Evolutionary conservation across 139 green algal genomes (phyloP), one percentile per base, ranked within the genome.

Genomic region (Chlorella sorokiniana): DNA sequence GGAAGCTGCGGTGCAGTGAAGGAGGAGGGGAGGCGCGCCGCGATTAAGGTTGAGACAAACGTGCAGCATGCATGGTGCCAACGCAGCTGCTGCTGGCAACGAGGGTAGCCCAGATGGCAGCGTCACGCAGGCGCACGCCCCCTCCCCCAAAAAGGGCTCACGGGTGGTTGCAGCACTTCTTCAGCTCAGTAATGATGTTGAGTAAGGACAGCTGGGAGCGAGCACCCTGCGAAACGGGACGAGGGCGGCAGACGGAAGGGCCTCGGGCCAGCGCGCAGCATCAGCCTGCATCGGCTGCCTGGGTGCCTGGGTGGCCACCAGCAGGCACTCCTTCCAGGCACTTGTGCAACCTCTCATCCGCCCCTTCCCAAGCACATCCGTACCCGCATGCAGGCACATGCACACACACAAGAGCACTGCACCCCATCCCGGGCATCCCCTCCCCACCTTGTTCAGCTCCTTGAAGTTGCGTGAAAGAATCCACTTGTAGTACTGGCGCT

Each of bases 401-500:
- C 48, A 59, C 48, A 11, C 48, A 25, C 20, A 52, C 35, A 25
- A 23, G 7, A 61, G 27, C 4, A 75, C 29, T 14, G 41, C 35
- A 25, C 3, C 35, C 29, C 37, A 33, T 7, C 35, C 35, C 31
- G 29, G 11, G 27, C 11, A 10, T 48, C 14, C 14, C 35, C 3
- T 8, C 7, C 45, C 18, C 48, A 82, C 91, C 87, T 98, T 98
- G 86, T 99, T 99, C 56, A 99, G 93, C 84, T 95, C 91, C 59
- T 91, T 88, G 86, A 96, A 98, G 90, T 99, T 99, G 76, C 94
- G 92, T 16, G 92, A 89, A 7, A 99, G 91, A 79, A 99, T 98
- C 91, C 91, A 98, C 86, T 96, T 97, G 93, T 99, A 98, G 87
- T 96, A 98, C 91, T 97, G 93, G 63, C 90, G 89, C 90, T 98